Percentiles rank a stretch among this genome's conserved stretches.
Evolutionary conservation across 495 filamentous ascomycete species (phyloP).

Genomic region (Penicillium alfredii): DNA sequence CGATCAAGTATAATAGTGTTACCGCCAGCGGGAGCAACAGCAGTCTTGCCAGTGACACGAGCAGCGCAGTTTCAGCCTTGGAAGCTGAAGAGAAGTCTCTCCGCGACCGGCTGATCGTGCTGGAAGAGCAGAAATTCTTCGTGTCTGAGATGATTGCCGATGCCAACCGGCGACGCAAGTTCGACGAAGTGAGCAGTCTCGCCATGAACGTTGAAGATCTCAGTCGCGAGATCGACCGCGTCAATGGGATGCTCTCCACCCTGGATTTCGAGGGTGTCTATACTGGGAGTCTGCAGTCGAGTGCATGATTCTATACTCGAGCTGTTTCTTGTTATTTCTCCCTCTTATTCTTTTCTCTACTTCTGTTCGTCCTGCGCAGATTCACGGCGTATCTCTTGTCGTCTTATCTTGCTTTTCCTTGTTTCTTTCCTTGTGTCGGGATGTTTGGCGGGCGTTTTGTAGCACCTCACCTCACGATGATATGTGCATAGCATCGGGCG

Average conservation of each 20-base stretch:
- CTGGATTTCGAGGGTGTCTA: constrained; percentile 50
- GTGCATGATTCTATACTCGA: constrained; percentile 17
- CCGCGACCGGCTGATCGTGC: constrained; percentile 74
- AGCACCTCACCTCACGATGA: constrained; percentile 9
- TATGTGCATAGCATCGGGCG: constrained; percentile 28
- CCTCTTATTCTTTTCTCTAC: neutral
- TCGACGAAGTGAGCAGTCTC: constrained; percentile 82
- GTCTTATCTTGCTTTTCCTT: constrained; percentile 3
- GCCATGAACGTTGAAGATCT: constrained; percentile 80
- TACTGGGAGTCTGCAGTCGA: constrained; percentile 24
- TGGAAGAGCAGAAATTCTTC: constrained; percentile 93
- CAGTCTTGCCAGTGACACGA: constrained; percentile 57
- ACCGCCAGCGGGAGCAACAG: constrained; percentile 47
- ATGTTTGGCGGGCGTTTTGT: neutral
- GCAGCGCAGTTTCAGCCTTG: constrained; percentile 60
- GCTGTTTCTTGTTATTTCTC: too few relatives aligned
- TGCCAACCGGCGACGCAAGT: constrained; percentile 72
- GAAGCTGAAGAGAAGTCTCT: constrained; percentile 85
- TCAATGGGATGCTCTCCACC: constrained; percentile 46
- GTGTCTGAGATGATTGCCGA: constrained; percentile 82
- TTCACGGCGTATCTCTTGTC: constrained; percentile 9
- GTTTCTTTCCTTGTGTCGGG: neutral
- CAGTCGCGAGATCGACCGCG: constrained; percentile 69
- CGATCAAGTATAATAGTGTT: constrained; percentile 51
- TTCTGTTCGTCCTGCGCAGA: constrained; percentile 6